A percentile compares a stretch with the other conserved stretches of the same genome.
Conservation (phyloP, 208 protist species). For the Endotrypanum monterogeii region DNA sequence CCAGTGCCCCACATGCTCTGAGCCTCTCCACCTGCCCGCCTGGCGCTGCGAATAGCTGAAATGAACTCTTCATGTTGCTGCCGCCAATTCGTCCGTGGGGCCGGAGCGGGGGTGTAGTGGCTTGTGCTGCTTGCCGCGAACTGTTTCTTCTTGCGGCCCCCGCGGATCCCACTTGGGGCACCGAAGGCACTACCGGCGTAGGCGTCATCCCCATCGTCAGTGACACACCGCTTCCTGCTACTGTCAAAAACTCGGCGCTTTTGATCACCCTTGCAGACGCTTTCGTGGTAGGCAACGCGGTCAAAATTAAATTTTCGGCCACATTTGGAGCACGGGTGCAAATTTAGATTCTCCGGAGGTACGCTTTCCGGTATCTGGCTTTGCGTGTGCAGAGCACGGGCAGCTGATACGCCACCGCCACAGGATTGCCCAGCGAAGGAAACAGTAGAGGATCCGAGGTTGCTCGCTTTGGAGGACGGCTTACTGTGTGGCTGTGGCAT, state of each 20-base stretch:
- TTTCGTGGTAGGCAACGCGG: slow-evolving; percentile 90
- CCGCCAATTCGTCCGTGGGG: slow-evolving; percentile 75
- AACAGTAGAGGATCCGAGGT: not conserved
- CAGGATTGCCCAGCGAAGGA: slow-evolving; percentile 32
- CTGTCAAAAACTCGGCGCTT: slow-evolving; percentile 84
- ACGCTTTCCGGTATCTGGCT: slow-evolving; percentile 18
- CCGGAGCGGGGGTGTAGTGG: slow-evolving; percentile 28
- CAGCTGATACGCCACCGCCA: slow-evolving; percentile 52
- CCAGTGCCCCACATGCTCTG: slow-evolving; percentile 59
- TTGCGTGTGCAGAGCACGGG: slow-evolving; percentile 38
- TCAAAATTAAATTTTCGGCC: slow-evolving; percentile 88
- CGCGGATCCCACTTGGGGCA: slow-evolving; percentile 11
- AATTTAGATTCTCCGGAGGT: slow-evolving; percentile 44
- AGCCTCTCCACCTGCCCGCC: slow-evolving; percentile 27
- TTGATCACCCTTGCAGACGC: slow-evolving; percentile 77
- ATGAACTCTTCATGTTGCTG: slow-evolving; percentile 92
- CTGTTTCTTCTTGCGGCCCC: slow-evolving; percentile 20
- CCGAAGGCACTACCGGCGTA: slow-evolving; percentile 31
- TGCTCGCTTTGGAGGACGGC: slow-evolving; percentile 3
- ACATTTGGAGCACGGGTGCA: slow-evolving; percentile 88
- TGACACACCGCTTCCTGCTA: slow-evolving; percentile 63
- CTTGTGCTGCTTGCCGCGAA: slow-evolving; percentile 24
- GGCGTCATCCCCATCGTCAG: slow-evolving; percentile 31
- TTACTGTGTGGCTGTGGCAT: slow-evolving; percentile 51
- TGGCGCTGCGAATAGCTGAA: slow-evolving; percentile 65